Conservation (phyloP, 2,329 filamentous ascomycete genomes). For the Pseudocercospora pini-densiflorae region DNA sequence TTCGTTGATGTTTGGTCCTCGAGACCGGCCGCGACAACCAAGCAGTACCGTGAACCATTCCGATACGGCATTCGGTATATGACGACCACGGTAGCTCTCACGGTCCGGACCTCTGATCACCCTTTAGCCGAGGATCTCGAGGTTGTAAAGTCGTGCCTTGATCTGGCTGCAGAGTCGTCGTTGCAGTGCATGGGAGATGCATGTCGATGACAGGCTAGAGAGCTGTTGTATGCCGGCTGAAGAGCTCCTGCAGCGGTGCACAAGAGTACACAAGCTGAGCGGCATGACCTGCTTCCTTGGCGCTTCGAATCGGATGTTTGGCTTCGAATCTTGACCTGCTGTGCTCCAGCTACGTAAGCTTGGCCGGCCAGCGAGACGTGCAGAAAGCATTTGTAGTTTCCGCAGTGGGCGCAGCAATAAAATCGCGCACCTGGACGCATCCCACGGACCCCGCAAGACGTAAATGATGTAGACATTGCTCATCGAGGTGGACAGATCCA, state of each 20-base stretch:
- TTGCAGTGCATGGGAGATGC: not conserved
- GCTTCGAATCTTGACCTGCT: not conserved
- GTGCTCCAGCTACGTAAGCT: not conserved
- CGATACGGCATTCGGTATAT: not conserved
- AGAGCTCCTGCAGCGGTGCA: not conserved
- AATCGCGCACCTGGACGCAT: conserved; percentile 1
- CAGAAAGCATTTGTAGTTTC: conserved; percentile 4
- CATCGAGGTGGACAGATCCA: not conserved
- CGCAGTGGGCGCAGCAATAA: conserved; percentile 3
- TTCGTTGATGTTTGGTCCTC: too few relatives aligned
- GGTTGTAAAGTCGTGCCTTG: not conserved
- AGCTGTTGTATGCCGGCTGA: not conserved
- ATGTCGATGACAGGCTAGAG: conserved; percentile 1
- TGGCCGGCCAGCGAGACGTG: conserved; percentile 1
- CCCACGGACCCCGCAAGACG: not conserved
- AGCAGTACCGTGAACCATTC: not conserved
- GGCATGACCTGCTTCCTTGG: not conserved
- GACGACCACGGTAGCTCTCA: not conserved
- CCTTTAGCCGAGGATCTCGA: not conserved
- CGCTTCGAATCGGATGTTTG: conserved; percentile 1
- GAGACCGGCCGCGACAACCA: not conserved
- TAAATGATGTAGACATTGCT: not conserved
- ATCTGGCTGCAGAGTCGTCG: not conserved
- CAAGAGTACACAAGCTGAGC: not conserved
- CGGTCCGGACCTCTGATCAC: not conserved